Percentiles rank a stretch among this genome's conserved stretches.
Evolutionary conservation across 2,329 filamentous ascomycete species (phyloP).

Genomic region (Xylariales sp.): DNA sequence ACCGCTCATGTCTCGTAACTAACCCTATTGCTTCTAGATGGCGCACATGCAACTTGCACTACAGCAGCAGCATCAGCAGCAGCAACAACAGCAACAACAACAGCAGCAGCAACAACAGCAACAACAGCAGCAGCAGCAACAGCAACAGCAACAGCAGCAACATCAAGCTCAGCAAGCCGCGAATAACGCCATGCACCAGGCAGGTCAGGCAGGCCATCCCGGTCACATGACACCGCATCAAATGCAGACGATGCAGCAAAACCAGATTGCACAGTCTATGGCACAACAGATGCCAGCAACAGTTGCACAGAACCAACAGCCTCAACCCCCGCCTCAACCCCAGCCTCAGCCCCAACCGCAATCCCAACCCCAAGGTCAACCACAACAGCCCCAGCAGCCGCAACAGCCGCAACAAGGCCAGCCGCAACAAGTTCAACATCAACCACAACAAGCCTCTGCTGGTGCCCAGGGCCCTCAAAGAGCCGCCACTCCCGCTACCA

Average conservation of each 20-base stretch:
- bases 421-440: constrained; percentile 41
- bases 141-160: constrained; percentile 44
- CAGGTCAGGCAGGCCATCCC: constrained; percentile 50
- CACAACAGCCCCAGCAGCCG: constrained; percentile 33
- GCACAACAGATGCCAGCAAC: constrained; percentile 51
- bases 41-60: constrained; percentile 41
- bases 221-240: constrained; percentile 57
- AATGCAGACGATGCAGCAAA: constrained; percentile 54
- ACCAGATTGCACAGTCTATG: constrained; percentile 49
- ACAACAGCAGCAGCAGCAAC: constrained; percentile 30
- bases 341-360: constrained; percentile 41
- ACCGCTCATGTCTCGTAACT: background rate
- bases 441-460: constrained; percentile 36
- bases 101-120: constrained; percentile 27
- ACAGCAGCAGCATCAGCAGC: constrained; percentile 30
- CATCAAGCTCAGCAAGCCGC: constrained; percentile 55
- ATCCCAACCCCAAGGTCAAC: constrained; percentile 43
- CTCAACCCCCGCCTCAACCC: constrained; percentile 48
- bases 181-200: constrained; percentile 57
- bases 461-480: constrained; percentile 43
- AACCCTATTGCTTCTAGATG: constrained; percentile 41
- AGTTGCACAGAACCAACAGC: constrained; percentile 55
- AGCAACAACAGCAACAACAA: constrained; percentile 44
- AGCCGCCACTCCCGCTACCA: constrained; percentile 36
- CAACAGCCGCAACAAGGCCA: constrained; percentile 35